Conservation (phyloP, 192 early-diverging fungal genomes). For the Podila horticola region DNA sequence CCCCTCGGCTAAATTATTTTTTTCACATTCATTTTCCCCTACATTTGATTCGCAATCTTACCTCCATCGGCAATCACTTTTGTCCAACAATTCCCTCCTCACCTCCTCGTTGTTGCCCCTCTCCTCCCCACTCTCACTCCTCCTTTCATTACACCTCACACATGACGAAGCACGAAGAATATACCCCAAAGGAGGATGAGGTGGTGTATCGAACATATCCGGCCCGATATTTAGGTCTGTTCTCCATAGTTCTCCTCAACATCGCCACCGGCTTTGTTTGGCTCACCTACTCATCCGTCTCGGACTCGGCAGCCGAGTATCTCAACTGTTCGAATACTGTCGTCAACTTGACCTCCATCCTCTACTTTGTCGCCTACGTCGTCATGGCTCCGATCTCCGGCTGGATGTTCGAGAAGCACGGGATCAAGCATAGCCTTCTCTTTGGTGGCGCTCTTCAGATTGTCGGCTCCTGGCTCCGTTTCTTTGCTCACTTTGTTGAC, state of each 20-base stretch:
- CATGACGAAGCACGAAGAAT: conserved; percentile 1
- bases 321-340: conserved; percentile 36
- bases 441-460: conserved; percentile 52
- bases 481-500: conserved; percentile 50
- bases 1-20: no score
- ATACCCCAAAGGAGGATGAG: no score
- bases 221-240: conserved; percentile 53
- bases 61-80: no score
- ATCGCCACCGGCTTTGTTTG: conserved; percentile 57
- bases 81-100: not conserved
- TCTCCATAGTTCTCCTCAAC: conserved; percentile 57
- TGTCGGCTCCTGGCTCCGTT: conserved; percentile 60
- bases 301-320: conserved; percentile 45
- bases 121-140: no score
- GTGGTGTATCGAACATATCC: conserved; percentile 49
- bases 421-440: conserved; percentile 53
- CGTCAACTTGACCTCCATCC: conserved; percentile 57
- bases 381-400: conserved; percentile 55
- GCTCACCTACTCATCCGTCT: conserved; percentile 59
- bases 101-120: not conserved
- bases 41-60: no score
- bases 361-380: conserved; percentile 56
- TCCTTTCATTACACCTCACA: no score
- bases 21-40: no score
- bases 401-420: conserved; percentile 52